These are phyloP conservation scores for Camellia granthamiana DNA, from an alignment of 148 eudicot genomes.

Conservation along the genomic window DNA sequence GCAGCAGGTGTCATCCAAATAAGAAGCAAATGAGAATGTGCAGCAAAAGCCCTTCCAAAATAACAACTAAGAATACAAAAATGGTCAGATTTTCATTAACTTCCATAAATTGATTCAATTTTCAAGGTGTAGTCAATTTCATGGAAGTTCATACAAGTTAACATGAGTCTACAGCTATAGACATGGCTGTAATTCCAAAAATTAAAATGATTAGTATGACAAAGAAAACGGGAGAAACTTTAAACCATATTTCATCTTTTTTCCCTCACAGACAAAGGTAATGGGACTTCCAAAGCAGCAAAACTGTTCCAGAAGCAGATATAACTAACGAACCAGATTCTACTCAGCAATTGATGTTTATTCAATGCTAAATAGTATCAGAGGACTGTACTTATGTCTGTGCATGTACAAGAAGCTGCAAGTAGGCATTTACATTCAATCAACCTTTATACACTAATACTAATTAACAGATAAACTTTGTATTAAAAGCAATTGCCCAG, in stretches of 20 bases:
- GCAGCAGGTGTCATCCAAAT: constrained; percentile 34
- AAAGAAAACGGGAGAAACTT: neutral
- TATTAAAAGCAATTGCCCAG: too few species aligned
- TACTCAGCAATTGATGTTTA: neutral
- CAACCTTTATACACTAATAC: neutral
- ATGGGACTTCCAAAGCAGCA: too few species aligned
- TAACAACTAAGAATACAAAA: neutral
- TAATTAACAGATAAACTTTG: neutral
- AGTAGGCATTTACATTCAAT: too few species aligned
- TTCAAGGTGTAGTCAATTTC: neutral
- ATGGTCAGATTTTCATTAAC: neutral
- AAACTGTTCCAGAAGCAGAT: neutral
- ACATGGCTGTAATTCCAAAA: neutral
- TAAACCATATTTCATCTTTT: neutral
- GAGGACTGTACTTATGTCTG: too few species aligned
- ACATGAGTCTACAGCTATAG: too few species aligned
- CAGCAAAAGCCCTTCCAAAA: neutral
- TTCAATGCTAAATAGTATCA: too few species aligned
- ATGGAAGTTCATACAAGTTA: neutral
- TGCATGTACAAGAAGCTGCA: too few species aligned
- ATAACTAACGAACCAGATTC: neutral
- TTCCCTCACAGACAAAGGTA: neutral
- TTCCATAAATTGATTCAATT: neutral
- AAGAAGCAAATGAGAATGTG: constrained; percentile 16
- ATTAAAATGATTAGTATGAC: neutral